These are phyloP conservation scores for Amanita polypyramis DNA, from an alignment of 768 basidiomycete genomes.

Conservation along the genomic window DNA sequence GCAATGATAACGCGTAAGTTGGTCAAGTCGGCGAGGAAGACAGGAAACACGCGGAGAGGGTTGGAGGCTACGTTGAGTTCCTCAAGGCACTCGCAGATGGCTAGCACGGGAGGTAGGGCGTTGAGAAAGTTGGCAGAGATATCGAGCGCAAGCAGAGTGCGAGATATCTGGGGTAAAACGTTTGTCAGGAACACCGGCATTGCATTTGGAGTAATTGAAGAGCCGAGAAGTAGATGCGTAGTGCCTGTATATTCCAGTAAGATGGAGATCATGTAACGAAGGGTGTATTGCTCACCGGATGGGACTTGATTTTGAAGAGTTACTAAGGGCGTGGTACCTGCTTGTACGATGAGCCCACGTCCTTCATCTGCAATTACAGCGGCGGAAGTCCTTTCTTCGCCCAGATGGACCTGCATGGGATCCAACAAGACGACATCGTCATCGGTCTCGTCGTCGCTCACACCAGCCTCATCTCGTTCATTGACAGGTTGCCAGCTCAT, in stretches of 20 bases:
- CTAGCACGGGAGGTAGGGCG: slow-evolving; percentile 74
- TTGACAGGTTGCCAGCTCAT: slow-evolving; percentile 66
- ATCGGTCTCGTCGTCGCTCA: slow-evolving; percentile 51
- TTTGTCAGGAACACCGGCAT: slow-evolving; percentile 67
- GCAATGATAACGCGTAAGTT: slow-evolving; percentile 84
- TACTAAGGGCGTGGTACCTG: slow-evolving; percentile 47
- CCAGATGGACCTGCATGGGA: slow-evolving; percentile 28
- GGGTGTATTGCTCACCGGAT: slow-evolving; percentile 44
- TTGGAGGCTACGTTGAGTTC: slow-evolving; percentile 93
- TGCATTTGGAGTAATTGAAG: slow-evolving; percentile 64
- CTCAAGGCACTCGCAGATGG: slow-evolving; percentile 73
- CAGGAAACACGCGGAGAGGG: slow-evolving; percentile 83
- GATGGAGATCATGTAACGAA: slow-evolving; percentile 8
- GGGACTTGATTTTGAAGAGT: slow-evolving; percentile 46
- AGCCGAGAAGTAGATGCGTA: slow-evolving; percentile 88
- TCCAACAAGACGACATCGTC: slow-evolving; percentile 30
- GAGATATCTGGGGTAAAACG: slow-evolving; percentile 60
- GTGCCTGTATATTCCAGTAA: slow-evolving; percentile 45
- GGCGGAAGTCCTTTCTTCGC: slow-evolving; percentile 68
- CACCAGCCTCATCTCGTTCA: slow-evolving; percentile 54
- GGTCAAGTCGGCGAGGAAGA: slow-evolving; percentile 68
- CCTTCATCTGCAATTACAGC: slow-evolving; percentile 77
- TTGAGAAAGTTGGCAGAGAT: slow-evolving; percentile 83
- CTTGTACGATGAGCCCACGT: slow-evolving; percentile 71
- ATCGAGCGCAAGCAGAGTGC: slow-evolving; percentile 84